Conservation (phyloP, 2,329 filamentous ascomycete genomes). For the Xylaria sp. region DNA sequence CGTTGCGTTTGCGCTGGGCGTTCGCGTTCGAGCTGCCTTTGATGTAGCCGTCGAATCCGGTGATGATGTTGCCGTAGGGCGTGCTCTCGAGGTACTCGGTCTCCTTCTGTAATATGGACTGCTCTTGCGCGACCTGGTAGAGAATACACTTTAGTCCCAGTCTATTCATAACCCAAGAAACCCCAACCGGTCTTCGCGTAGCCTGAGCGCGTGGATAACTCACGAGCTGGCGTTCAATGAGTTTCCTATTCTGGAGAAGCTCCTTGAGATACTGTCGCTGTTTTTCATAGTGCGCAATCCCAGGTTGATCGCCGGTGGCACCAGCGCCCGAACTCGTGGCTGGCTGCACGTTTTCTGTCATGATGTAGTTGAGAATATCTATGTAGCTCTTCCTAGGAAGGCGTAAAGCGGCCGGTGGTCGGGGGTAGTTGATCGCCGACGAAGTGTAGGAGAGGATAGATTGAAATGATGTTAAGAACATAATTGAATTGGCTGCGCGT, state of each 20-base stretch:
- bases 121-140: constrained; percentile 71
- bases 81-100: constrained; percentile 91
- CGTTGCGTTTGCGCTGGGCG: constrained; percentile 72
- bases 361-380: constrained; percentile 29
- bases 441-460: not conserved
- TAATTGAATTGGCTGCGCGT: constrained; percentile 4
- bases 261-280: constrained; percentile 61
- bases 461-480: not conserved
- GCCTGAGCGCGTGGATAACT: constrained; percentile 24
- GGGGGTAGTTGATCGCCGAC: not conserved
- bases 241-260: constrained; percentile 54
- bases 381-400: constrained; percentile 20
- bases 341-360: constrained; percentile 50
- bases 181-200: not conserved
- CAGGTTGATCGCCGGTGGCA: constrained; percentile 43
- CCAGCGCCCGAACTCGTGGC: constrained; percentile 36
- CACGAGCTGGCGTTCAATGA: constrained; percentile 46
- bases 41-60: constrained; percentile 97
- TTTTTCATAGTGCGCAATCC: constrained; percentile 60
- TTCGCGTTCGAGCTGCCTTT: constrained; percentile 79
- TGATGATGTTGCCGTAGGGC: constrained; percentile 91
- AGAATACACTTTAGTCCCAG: constrained; percentile 21
- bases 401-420: not conserved
- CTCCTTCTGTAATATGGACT: constrained; percentile 85
- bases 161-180: not conserved